Base-by-base conservation (phyloP, 176 grass and related monocot genomes). In the Triticum monococcum region DNA sequence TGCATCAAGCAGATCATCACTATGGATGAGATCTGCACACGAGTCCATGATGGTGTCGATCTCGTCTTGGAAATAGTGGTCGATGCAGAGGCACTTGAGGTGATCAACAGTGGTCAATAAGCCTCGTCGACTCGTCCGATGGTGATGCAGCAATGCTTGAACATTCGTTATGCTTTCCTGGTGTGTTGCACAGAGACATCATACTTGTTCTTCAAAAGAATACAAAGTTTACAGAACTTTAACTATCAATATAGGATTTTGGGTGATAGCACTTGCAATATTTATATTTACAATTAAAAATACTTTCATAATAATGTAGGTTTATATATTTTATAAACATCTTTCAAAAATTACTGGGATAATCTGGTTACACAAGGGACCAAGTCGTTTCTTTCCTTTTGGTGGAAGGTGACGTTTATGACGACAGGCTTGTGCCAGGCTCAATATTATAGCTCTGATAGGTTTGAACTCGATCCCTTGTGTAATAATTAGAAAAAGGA, bases 11-110 rank as follows among this genome's bases (percentile, higher is more conserved):
- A 91, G 66, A 52, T 86, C 56, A 14, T 68, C 25, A 12, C 71
- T 80, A 24, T 84, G 43, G 14, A 83, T 1, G 46, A 81, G 33
- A 9, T 72, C 10, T 31, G 30, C 28, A 63, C 81, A 85, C 0
- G 54, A 25, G 17, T 31, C 33, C 23, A 90, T 50, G n/a, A 56
- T 7, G 14, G 10, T 35, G 5, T 88, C 3, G 24, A 89, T 84
- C 56, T 87, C 76, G 36, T 91, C 83, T 12, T 46, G 3, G 30
- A 94, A 94, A 56, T 91, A 69, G 62, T 89, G 72, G 33, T 89
- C 92, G 24, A 94, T 68, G 79, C 86, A 88, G 38, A 94, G 86
- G 40, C 64, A 80, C 30, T 62, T 88, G 12, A 94, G 83, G 86
- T 82, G 83, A 48, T 91, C 71, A 31, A 94, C 35, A 28, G 54